These are phyloP conservation scores for Leishmania arabica DNA, from an alignment of 208 protist genomes.

Conservation along the genomic window DNA sequence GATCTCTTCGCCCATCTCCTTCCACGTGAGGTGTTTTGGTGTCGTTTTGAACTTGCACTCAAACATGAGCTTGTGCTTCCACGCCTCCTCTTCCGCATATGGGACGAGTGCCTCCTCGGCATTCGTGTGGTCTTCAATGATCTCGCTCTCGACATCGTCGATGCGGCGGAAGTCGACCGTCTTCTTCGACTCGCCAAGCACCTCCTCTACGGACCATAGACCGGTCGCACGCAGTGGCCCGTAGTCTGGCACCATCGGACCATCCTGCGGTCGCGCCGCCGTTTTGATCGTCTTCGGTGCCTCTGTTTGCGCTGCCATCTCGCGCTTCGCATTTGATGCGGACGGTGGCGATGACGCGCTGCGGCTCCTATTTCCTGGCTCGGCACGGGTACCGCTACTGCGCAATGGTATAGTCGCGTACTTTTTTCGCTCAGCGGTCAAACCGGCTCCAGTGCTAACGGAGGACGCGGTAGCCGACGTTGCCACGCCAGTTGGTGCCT, in stretches of 20 bases:
- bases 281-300: conserved; percentile 11
- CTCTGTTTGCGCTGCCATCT: not conserved
- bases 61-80: conserved; percentile 93
- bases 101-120: conserved; percentile 70
- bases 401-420: conserved; percentile 21
- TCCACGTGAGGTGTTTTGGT: conserved; percentile 89
- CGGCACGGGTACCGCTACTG: not conserved
- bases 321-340: not conserved
- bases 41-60: conserved; percentile 86
- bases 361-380: not conserved
- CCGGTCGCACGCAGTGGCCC: conserved; percentile 76
- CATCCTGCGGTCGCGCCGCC: conserved; percentile 40
- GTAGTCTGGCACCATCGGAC: conserved; percentile 74
- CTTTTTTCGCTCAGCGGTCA: not conserved
- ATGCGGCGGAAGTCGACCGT: conserved; percentile 88
- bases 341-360: not conserved
- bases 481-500: conserved; percentile 30
- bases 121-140: conserved; percentile 60
- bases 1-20: conserved; percentile 87
- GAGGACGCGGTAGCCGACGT: not conserved
- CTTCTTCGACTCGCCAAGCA: conserved; percentile 65
- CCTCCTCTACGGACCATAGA: conserved; percentile 80
- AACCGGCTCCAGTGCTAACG: not conserved
- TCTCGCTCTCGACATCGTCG: conserved; percentile 87
- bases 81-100: conserved; percentile 80